Evolutionary conservation across 2,329 filamentous ascomycete species (phyloP).

Genomic region (Berkeleyomyces basicola): DNA sequence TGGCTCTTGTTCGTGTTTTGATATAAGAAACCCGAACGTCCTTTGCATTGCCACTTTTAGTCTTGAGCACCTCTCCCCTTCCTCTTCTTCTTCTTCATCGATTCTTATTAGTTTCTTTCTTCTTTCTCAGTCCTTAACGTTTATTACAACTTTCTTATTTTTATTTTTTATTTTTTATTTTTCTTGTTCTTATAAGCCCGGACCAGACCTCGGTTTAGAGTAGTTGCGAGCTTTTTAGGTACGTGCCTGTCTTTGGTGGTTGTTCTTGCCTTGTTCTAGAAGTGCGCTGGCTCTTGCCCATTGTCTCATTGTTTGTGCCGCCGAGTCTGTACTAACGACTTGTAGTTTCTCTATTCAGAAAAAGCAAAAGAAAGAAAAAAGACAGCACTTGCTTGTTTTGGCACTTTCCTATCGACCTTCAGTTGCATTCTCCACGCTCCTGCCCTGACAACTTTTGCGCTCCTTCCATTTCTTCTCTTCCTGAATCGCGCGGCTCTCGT

Average conservation of each 20-base stretch:
- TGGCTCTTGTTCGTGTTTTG: not conserved
- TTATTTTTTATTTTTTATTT: not conserved
- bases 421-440: not conserved
- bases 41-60: not conserved
- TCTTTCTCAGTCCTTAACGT: not conserved
- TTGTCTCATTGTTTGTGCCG: not conserved
- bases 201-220: not conserved
- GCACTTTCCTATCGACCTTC: not conserved
- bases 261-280: not conserved
- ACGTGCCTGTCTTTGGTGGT: not conserved
- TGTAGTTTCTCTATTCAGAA: not conserved
- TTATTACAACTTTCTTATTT: not conserved
- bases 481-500: not conserved
- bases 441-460: not conserved
- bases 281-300: not conserved
- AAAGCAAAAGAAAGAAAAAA: not conserved
- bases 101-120: not conserved
- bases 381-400: not conserved
- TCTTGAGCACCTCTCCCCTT: not conserved
- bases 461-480: not conserved
- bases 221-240: not conserved
- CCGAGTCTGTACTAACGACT: not conserved
- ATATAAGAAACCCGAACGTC: not conserved
- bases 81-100: not conserved
- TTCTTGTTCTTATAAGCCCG: not conserved